phyloP scores from a whole-genome alignment of 352 stramenopile genomes.

The Thalassiosira ordinaria region DNA sequence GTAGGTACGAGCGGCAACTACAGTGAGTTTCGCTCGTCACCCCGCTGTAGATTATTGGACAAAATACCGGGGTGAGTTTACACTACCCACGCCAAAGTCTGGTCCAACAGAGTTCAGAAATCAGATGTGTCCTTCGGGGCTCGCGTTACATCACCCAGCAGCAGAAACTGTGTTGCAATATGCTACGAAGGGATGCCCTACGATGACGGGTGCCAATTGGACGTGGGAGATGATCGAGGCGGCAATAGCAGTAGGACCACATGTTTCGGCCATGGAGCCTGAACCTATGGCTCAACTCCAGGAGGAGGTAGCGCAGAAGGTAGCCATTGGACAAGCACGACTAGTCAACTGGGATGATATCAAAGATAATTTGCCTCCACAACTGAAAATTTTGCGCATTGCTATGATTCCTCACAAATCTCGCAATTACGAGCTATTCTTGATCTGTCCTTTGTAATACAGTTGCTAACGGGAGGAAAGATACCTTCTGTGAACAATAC shows the following conservation, averaged over 20 bases:
- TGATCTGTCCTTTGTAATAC: constrained; percentile 29
- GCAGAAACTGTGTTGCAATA: constrained; percentile 13
- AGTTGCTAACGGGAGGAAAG: not conserved
- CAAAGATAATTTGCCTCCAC: constrained; percentile 21
- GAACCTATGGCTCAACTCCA: not conserved
- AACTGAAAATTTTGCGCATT: constrained; percentile 33
- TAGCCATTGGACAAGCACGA: not conserved
- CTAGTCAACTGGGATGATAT: constrained; percentile 27
- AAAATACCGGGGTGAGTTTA: not conserved
- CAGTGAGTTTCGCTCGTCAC: too few species aligned
- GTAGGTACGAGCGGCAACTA: too few species aligned
- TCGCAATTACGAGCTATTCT: constrained; percentile 20
- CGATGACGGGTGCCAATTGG: constrained; percentile 6
- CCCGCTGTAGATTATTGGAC: not conserved
- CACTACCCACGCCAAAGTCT: not conserved
- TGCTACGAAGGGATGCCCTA: constrained; percentile 19
- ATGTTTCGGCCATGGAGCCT: not conserved
- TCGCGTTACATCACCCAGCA: constrained; percentile 1
- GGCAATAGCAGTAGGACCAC: not conserved
- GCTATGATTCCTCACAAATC: constrained; percentile 46
- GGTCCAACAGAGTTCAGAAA: not conserved
- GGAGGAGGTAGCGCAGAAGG: constrained; percentile 18
- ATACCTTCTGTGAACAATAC: not conserved
- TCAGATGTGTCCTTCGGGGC: constrained; percentile 10
- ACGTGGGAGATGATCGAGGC: constrained; percentile 10